Evolutionary conservation across 1,284 basidiomycete genomes (phyloP).

Genomic region (Sporisorium scitamineum): DNA sequence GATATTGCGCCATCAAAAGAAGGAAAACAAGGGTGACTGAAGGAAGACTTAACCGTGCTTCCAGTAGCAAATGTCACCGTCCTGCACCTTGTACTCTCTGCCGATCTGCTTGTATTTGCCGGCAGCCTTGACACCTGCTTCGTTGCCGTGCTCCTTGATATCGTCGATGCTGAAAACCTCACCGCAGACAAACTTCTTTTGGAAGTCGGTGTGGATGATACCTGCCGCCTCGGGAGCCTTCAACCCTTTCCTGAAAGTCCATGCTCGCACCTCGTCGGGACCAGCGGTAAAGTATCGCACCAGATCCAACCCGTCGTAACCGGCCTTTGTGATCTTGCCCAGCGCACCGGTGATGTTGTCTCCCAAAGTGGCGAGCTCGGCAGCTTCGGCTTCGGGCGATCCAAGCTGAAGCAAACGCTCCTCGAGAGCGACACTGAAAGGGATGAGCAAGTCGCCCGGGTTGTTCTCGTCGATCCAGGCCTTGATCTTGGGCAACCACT

Average conservation of each 20-base stretch:
- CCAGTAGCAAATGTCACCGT: conserved; percentile 66
- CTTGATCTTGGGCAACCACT: conserved; percentile 99
- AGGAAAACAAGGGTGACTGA: neutral
- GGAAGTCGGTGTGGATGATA: conserved; percentile 95
- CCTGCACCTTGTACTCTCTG: conserved; percentile 84
- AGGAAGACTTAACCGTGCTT: conserved; percentile 35
- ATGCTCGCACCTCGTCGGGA: conserved; percentile 92
- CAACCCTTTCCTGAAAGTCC: conserved; percentile 93
- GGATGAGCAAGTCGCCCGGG: conserved; percentile 93
- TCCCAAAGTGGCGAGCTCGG: conserved; percentile 62
- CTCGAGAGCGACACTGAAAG: conserved; percentile 96
- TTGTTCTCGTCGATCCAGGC: conserved; percentile 98
- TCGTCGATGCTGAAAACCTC: conserved; percentile 96
- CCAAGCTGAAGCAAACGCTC: conserved; percentile 79
- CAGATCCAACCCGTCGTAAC: conserved; percentile 66
- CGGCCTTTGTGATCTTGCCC: conserved; percentile 67
- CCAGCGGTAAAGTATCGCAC: conserved; percentile 84
- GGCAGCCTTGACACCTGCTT: conserved; percentile 90
- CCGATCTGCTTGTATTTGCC: conserved; percentile 97
- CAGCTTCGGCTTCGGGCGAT: conserved; percentile 59
- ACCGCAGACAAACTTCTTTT: conserved; percentile 99
- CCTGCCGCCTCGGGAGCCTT: conserved; percentile 98
- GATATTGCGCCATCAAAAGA: neutral
- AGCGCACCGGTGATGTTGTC: conserved; percentile 64
- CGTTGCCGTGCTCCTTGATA: conserved; percentile 89